Base-by-base conservation (phyloP, 176 grass and related monocot genomes). In the Phoenix dactylifera region DNA sequence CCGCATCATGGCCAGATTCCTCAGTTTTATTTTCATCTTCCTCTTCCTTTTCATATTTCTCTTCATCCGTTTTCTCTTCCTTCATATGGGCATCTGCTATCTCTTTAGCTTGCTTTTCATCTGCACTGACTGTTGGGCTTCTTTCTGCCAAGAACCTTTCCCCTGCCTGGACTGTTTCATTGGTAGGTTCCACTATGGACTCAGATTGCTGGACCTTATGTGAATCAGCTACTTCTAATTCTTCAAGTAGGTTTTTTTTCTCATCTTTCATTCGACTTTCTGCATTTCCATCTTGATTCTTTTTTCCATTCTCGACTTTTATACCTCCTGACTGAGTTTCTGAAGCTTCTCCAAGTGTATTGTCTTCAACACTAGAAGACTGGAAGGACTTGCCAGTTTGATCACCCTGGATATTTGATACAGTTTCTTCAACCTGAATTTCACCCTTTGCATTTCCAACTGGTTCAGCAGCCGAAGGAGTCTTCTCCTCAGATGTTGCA, bases 41-140 rank as follows among this genome's bases (percentile, higher is more conserved):
- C 63, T 64, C 73, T 56, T 59, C 65, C 23, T 79, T 79, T 58
- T 62, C 74, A 58, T 68, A 72, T 49, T 75, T 69, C 58, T 83
- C 72, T 44, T 44, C 35, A 44, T 10, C 35, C 12, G 0, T 44
- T 18, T 67, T 84, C 51, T 70, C 69, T 66, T 74, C 73, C 48
- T 67, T 53, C n/a, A 54, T 67, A 72, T 44, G 9, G 35, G 35
- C 35, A 44, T 44, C 35, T 44, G 10, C 35, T 54, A 24, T 24
- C 73, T 59, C 79, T 61, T 66, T 52, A 67, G 51, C 77, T 63
- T 70, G 35, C 35, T 44, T 55, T 74, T 39, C 17, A 44, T 20
- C 16, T 26, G 18, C 35, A n/a, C 6, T 9, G n/a, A 32, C 15
- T 18, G 6, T 18, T 32, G 26, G 12, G 26, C 28, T 78, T 69